phyloP scores from a whole-genome alignment of 768 basidiomycete species.

The Mycena albidolilacea region DNA sequence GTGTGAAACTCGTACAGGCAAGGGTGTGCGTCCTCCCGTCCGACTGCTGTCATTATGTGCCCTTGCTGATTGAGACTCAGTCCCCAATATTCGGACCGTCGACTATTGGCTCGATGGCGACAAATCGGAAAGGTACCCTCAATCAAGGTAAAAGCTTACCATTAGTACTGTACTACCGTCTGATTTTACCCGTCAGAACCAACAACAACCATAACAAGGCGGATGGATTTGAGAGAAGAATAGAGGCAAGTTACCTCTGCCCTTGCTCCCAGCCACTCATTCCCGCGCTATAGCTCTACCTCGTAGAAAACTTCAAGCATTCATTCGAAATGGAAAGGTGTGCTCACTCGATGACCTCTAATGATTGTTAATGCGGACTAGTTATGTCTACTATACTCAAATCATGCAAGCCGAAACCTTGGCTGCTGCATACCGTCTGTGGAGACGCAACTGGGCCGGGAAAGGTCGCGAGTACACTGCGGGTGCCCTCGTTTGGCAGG shows the following conservation, averaged over 20 bases:
- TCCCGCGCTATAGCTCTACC: constrained; percentile 72
- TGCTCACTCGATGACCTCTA: constrained; percentile 10
- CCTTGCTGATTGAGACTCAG: too few species aligned
- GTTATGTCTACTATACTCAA: constrained; percentile 95
- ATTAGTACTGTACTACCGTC: constrained; percentile 1
- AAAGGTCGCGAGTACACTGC: constrained; percentile 87
- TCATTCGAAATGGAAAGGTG: constrained; percentile 90
- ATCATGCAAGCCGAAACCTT: constrained; percentile 96
- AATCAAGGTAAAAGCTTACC: constrained; percentile 74
- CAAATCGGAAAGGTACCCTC: constrained; percentile 83
- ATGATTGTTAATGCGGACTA: constrained; percentile 46
- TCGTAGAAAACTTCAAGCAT: constrained; percentile 95
- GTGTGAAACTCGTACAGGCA: constrained; percentile 66
- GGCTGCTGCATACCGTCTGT: constrained; percentile 88
- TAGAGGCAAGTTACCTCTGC: constrained; percentile 67
- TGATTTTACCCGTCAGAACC: constrained; percentile 55
- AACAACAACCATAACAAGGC: constrained; percentile 94
- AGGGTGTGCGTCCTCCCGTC: constrained; percentile 57
- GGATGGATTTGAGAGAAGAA: constrained; percentile 84
- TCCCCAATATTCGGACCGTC: constrained; percentile 90
- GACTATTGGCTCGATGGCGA: constrained; percentile 91
- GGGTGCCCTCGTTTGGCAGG: constrained; percentile 97
- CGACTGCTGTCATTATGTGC: too few species aligned
- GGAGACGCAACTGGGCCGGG: constrained; percentile 95
- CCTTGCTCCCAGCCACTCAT: background rate